phyloP scores from a whole-genome alignment of 2,329 filamentous ascomycete species.

The Diaporthe humulicola region DNA sequence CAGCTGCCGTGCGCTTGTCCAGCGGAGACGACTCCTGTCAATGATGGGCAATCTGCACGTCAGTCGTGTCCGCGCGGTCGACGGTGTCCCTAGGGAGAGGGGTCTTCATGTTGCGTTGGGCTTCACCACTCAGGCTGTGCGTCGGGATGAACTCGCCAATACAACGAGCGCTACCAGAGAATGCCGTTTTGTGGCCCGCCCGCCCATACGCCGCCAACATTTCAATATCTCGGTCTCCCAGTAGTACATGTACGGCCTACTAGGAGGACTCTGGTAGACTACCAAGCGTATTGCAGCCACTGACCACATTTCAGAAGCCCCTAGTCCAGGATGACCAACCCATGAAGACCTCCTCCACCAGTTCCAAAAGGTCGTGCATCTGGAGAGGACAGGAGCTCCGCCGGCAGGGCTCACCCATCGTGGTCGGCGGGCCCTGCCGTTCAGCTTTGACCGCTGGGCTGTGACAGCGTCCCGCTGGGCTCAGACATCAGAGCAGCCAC shows the following conservation, averaged over 20 bases:
- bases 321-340: neutral
- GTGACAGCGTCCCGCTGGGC: slow-evolving; percentile 22
- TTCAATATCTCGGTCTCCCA: neutral
- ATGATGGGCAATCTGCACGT: neutral
- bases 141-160: slow-evolving; percentile 8
- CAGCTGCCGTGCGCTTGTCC: neutral
- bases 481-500: slow-evolving; percentile 3
- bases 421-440: slow-evolving; percentile 23
- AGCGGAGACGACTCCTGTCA: neutral
- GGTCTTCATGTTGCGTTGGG: neutral
- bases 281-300: neutral
- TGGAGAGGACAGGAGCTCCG: neutral
- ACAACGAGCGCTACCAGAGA: slow-evolving; percentile 13
- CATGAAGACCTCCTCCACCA: neutral
- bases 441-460: slow-evolving; percentile 24
- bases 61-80: slow-evolving; percentile 10
- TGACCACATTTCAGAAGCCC: neutral
- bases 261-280: neutral
- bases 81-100: neutral
- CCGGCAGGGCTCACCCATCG: slow-evolving; percentile 7
- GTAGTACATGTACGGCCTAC: neutral
- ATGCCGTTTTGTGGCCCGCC: neutral
- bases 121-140: neutral
- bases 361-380: neutral
- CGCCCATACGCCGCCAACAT: neutral